Evolutionary conservation across 805 yeast genomes (phyloP).

Genomic region (Wickerhamiella brachini): DNA sequence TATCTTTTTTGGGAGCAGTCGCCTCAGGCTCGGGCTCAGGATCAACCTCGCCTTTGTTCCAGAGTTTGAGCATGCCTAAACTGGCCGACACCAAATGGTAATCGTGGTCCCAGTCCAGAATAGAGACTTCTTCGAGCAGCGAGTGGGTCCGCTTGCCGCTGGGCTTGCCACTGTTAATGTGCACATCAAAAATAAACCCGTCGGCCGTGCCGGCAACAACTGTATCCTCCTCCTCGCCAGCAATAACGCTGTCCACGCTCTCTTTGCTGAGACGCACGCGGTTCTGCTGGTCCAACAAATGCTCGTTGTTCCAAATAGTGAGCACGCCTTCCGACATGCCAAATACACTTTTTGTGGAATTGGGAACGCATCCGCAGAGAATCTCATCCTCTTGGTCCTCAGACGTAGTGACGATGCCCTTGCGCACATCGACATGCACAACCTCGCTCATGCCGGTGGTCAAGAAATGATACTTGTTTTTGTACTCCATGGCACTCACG

Average conservation of each 20-base stretch:
- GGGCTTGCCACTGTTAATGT: conserved; percentile 49
- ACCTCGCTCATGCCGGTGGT: conserved; percentile 74
- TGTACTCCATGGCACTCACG: conserved; percentile 42
- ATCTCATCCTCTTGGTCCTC: conserved; percentile 93
- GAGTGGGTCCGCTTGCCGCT: conserved; percentile 57
- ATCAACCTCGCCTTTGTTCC: conserved; percentile 33
- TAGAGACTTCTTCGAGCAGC: conserved; percentile 55
- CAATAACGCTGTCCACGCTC: conserved; percentile 56
- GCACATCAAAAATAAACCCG: conserved; percentile 55
- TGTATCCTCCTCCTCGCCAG: conserved; percentile 29
- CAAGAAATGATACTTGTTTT: conserved; percentile 65
- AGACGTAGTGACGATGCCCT: conserved; percentile 47
- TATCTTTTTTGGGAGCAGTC: conserved; percentile 6
- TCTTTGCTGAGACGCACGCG: conserved; percentile 53
- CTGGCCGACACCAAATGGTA: conserved; percentile 74
- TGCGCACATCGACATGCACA: conserved; percentile 64
- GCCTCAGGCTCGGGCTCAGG: conserved; percentile 4
- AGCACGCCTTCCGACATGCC: conserved; percentile 87
- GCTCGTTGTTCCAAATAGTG: conserved; percentile 70
- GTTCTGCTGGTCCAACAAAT: conserved; percentile 53
- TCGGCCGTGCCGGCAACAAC: conserved; percentile 49
- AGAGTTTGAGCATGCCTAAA: conserved; percentile 65
- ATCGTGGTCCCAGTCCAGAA: conserved; percentile 65
- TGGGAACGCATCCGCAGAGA: conserved; percentile 53
- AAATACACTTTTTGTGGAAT: conserved; percentile 52